These are phyloP conservation scores for Fusarium sp. DNA, from an alignment of 2,329 filamentous ascomycete genomes.

Conservation along the genomic window DNA sequence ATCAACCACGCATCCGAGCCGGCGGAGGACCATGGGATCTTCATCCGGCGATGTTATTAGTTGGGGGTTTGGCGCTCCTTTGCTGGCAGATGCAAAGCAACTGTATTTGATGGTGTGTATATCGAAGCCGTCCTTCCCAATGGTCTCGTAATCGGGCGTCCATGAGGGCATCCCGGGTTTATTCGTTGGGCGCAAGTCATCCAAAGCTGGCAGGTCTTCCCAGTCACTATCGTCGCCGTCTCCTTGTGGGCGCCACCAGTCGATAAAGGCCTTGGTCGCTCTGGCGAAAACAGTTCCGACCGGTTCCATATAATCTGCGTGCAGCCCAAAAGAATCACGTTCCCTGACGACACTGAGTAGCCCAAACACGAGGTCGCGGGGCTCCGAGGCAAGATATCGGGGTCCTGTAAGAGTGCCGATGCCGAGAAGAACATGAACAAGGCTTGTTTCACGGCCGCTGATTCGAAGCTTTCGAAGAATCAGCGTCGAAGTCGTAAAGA, in stretches of 20 bases:
- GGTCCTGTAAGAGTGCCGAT: neutral
- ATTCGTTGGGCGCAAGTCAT: neutral
- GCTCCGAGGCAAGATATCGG: conserved; percentile 35
- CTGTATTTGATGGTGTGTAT: neutral
- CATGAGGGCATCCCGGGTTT: neutral
- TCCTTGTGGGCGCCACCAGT: conserved; percentile 11
- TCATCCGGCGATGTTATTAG: neutral
- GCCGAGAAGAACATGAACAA: conserved; percentile 6
- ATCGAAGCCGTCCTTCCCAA: neutral
- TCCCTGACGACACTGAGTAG: conserved; percentile 26
- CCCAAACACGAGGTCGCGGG: conserved; percentile 36
- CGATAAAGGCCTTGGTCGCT: conserved; percentile 19
- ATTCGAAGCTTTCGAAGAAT: neutral
- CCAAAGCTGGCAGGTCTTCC: neutral
- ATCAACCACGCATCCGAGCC: conserved; percentile 2
- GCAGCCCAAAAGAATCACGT: neutral
- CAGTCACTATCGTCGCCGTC: neutral
- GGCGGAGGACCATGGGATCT: neutral
- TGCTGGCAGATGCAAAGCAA: neutral
- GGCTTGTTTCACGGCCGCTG: neutral
- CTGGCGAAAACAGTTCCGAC: conserved; percentile 10
- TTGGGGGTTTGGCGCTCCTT: neutral
- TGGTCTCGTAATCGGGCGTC: neutral
- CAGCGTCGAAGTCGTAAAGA: neutral
- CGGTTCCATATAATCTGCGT: conserved; percentile 15